Base-by-base conservation (phyloP, 2,329 filamentous ascomycete genomes). In the Paecilomyces fulvus region DNA sequence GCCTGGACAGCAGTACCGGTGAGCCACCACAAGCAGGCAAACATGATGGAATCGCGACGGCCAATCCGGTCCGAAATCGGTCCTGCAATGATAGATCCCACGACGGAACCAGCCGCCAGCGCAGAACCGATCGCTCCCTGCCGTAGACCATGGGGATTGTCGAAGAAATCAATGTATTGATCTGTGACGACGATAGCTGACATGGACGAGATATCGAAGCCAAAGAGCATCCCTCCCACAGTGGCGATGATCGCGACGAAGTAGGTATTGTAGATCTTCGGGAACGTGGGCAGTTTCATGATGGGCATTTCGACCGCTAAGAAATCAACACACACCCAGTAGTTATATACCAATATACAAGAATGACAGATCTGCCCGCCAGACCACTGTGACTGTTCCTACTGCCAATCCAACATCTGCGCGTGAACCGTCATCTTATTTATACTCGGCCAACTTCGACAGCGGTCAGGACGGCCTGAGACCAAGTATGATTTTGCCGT, bases 151-250 rank as follows among this genome's bases (percentile, higher is more conserved):
- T 74, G 67, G 7, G 80, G 80, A 51, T 78, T 77, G 62, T 81
- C 61, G 64, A 82, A 82, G 60, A 77, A 82, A 4, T 70, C 64
- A 30, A 74, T 67, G 62, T 81, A 81, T 63, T 81, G 79, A 1
- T 70, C 51, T 0, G 79, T 79, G 37, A 75, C 75, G 52, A 82
- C 75, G 59, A 80, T 79, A 48, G 79, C 80, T 52, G 72, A 76
- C 76, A 82, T 81, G 11, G 77, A 80, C 3, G 75, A 78, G 56
- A 82, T 80, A 65, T 83, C 80, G 63, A 82, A 82, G 54, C 80
- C 80, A 59, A 81, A 81, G 20, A 79, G 68, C 73, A 77, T 76
- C 20, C 79, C 80, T 48, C 79, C 80, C 43, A 81, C 71, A 0
- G 79, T 82, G 56, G 79, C 75, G 52, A 82, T 73, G 50, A 77